Evolutionary conservation across 345 rosid species (phyloP), one percentile per base, ranked within the genome.

Genomic region (Firmiana major): DNA sequence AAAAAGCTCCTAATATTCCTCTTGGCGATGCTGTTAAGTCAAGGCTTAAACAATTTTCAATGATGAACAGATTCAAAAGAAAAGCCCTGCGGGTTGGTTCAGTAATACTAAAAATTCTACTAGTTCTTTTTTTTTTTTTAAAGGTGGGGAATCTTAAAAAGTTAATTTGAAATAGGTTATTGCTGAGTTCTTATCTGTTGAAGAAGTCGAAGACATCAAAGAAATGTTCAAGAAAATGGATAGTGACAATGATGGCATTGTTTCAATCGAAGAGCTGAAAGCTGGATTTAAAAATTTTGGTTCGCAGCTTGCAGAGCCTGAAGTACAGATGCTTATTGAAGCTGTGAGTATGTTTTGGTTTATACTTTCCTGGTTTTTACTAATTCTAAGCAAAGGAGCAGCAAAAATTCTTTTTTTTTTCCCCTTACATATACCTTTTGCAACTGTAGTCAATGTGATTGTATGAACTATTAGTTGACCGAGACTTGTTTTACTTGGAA

Each of bases 21-120:
- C 99, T 94, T 74, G 99, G 99, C 63, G 99, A 97, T 88, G 98
- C 90, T 82, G 99, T 97, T 78, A 97, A 89, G 85, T 87, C 99
- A 54, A 90, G 99, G 83, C 90, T 97, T 48, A 94, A 94, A 86
- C 99, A 97, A 75, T 97, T 97, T 84, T 97, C 99, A 31, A 89
- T 94, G 93, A 97, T 94, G 99, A 97, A 97, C 89, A 88, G 98
- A 89, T 97, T 97, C 91, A 97, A 97, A 88, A 94, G 99, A 89
- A 94, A 97, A 91, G 98, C 97, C 42, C 86, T 97, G 58, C 88
- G 98, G 97, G 99, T 97, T 71, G 72, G 98, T 89, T 77, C 75
- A 78, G 68, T 34, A 34, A 45, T 3, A 6, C 71, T 58, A 34
- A 66, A 57, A 66, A 74, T 21, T 55, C n/a, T 78, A 55, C 72